phyloP scores from a whole-genome alignment of 129 eudicot genomes.

The Oenanthe sinensis region DNA sequence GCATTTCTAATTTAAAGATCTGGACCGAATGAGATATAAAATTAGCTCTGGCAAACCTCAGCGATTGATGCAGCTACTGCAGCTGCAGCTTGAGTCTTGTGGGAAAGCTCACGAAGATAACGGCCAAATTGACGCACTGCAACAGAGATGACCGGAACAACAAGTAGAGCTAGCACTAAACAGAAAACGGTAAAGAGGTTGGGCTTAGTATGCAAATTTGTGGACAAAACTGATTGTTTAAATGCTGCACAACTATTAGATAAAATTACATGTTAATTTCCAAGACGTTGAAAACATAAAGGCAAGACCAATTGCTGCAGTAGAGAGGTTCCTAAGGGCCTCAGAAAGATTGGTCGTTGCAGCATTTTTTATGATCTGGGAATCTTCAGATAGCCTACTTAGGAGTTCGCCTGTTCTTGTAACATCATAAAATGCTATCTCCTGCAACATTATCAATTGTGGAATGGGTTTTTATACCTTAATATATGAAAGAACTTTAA shows the following conservation, averaged over 20 bases:
- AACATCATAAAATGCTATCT: constrained; percentile 60
- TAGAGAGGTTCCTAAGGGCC: constrained; percentile 45
- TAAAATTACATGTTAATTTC: constrained; percentile 69
- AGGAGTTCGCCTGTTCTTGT: constrained; percentile 58
- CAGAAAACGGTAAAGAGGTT: neutral
- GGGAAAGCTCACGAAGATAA: constrained; percentile 82
- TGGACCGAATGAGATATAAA: neutral
- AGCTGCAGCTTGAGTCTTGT: constrained; percentile 94
- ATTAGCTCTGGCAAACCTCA: constrained; percentile 43
- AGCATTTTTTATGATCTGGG: constrained; percentile 60
- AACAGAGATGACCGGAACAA: constrained; percentile 73
- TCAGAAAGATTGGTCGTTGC: constrained; percentile 61
- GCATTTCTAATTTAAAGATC: neutral
- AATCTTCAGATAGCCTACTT: constrained; percentile 56
- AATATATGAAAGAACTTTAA: neutral
- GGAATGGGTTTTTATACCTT: neutral
- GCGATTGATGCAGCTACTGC: constrained; percentile 93
- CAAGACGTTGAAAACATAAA: constrained; percentile 93
- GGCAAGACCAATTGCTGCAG: constrained; percentile 38
- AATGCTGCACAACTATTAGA: neutral
- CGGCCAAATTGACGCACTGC: constrained; percentile 87
- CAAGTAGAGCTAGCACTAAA: constrained; percentile 73
- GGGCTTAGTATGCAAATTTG: neutral
- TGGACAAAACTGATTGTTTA: constrained; percentile 6
- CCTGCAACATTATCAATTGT: constrained; percentile 22